Base-by-base conservation (phyloP, 164 flowering plant genomes). In the Berberis vulgaris region DNA sequence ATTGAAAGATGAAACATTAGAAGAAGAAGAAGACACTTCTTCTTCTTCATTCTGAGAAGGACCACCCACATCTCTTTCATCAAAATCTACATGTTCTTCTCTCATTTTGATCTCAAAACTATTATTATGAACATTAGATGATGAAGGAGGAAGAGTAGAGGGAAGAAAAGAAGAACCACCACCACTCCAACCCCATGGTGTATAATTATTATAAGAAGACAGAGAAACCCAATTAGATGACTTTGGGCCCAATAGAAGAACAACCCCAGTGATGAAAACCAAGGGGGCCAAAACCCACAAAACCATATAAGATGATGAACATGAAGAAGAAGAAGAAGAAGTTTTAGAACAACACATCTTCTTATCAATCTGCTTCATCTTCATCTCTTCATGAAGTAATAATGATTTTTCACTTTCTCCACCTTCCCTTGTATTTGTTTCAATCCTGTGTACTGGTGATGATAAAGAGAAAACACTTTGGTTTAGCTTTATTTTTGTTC, bases 261-360 rank as follows among this genome's bases (percentile, higher is more conserved):
- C 68, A 54, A 66, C 53, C 39, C 70, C 75, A 45, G 72, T 54
- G 4, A 75, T 64, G 53, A 78, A 26, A 49, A 76, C 26, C 62
- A 84, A 69, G 2, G 81, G 79, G 54, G 75, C 62, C 65, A 80
- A 59, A 47, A 76, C 69, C 64, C 73, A 49, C 49, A 80, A 4
- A 6, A 79, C 63, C 65, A 73, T 75, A 49, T 57, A 49, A 1
- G 83, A 74, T 46, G 76, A 60, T 13, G 74, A 61, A 65, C 74
- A 74, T 39, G 65, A 45, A 39, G 7, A 52, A 0, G 58, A 55
- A n/a, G 58, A 55, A 55, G 41, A n/a, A 55, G 41, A 55, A 55
- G 38, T 8, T 11, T 41, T 13, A 55, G 7, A 45, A 39, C 26
- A 44, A 64, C 44, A 38, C 42, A 58, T 43, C 4, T 41, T n/a